Evolutionary conservation across 2,329 filamentous ascomycete genomes (phyloP), one percentile per base, ranked within the genome.

Genomic region (Curvularia eragrostidis): DNA sequence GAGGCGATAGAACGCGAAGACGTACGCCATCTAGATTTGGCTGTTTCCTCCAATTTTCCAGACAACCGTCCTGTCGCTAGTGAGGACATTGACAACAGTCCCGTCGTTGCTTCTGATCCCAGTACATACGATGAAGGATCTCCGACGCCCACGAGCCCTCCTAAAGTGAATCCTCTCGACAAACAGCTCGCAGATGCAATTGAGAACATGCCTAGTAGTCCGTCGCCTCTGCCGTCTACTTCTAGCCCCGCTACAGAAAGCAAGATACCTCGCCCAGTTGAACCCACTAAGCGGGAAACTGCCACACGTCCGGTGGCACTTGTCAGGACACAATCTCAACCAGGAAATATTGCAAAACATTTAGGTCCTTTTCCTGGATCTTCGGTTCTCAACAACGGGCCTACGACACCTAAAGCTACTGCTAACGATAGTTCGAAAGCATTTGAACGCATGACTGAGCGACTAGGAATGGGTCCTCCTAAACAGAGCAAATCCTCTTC

Each of bases 361-460:
- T 56, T 43, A 6, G 58, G 50, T 12, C 58, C 65, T 38, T 64
- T 63, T 39, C 63, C 32, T 15, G 62, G 52, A 32, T 64, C 64
- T n/a, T 51, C 63, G 8, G 60, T 61, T n/a, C 52, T 65, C 9
- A 57, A 66, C n/a, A 64, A 43, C 18, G 64, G 55, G 3, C 56
- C 61, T 15, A 67, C 71, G 3, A 52, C 66, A 2, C 52, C 68
- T 10, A 75, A 73, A 43, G 57, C 68, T 9, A 65, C 63, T n/a
- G 59, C 74, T 43, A 67, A 63, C 23, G 76, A 75, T 54, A 78
- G 76, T 52, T 61, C 74, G 8, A 80, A 78, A 55, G 69, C 73
- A 15, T 66, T 80, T 1, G 91, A 97, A 61, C 94, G 91, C 68
- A 81, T 97, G 54, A 87, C 87, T 13, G 92, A 92, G 64, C 87